phyloP scores from a whole-genome alignment of 352 stramenopile genomes.

The Globisporangium nodosum region DNA sequence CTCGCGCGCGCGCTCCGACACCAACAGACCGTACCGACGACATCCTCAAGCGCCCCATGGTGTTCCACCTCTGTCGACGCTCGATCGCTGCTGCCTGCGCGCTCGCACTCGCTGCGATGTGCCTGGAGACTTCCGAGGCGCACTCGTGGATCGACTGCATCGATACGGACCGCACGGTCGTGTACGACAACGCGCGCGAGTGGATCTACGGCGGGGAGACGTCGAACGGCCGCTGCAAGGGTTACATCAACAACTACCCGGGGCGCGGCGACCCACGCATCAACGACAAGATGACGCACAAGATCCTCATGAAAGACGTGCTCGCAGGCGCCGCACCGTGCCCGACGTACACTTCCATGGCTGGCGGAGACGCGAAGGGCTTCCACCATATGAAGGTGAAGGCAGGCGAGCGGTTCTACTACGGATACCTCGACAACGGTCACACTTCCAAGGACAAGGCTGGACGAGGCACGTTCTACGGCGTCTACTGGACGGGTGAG shows the following conservation, averaged over 20 bases:
- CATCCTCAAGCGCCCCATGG: no score
- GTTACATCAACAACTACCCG: conserved; percentile 64
- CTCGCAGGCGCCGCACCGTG: conserved; percentile 24
- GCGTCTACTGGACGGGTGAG: conserved; percentile 60
- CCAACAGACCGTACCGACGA: no score
- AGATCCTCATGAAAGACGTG: conserved; percentile 50
- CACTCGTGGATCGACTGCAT: no score
- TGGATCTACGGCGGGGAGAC: conserved; percentile 45
- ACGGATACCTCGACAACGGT: conserved; percentile 31
- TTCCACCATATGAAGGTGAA: conserved; percentile 36
- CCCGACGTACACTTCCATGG: conserved; percentile 14
- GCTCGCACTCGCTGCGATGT: no score
- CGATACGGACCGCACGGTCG: conserved; percentile 33
- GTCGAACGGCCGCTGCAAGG: conserved; percentile 42
- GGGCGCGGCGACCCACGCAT: conserved; percentile 35
- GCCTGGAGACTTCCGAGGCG: no score
- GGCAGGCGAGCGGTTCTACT: conserved; percentile 37
- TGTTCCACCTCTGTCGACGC: no score
- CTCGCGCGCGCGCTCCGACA: no score
- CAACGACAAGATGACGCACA: conserved; percentile 32
- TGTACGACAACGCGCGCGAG: conserved; percentile 44
- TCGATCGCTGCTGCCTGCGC: no score
- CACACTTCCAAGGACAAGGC: conserved; percentile 69
- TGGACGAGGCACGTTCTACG: conserved; percentile 46
- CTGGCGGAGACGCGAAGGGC: conserved; percentile 30